Base-by-base conservation (phyloP, 495 filamentous ascomycete genomes). In the Hyaloscypha bicolor region DNA sequence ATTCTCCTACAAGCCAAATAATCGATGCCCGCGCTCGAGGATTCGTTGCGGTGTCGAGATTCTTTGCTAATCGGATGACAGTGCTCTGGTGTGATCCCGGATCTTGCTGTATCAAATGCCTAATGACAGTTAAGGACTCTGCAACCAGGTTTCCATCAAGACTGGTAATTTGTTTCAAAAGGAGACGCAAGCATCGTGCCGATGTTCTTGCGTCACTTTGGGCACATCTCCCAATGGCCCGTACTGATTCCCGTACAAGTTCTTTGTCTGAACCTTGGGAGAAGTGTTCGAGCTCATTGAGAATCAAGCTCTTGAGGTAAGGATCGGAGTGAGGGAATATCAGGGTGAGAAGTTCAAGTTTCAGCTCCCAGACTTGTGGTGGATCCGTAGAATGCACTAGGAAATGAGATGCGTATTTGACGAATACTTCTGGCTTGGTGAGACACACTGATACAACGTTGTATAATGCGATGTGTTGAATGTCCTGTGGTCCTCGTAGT, bases 1-100 rank as follows among this genome's bases (percentile, higher is more conserved):
- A 98, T 77, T 99, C 95, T 60, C 95, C 95, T 0, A 99, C 94
- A 4, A 99, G 87, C 95, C 95, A 99, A 70, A 98, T 91, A 66
- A 98, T 97, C 37, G 89, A 94, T 16, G 96, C 94, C 63, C 95
- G 83, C 4, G 95, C 96, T 62, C 91, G 88, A 6, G 95, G 87
- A 64, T 92, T 91, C 2, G 88, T 93, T 9, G 91, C 90, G 4
- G 87, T 88, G 66, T 97, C 93, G 8, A 99, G 86, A 69, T 96
- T 90, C 75, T 93, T 96, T 9, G 96, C 94, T n/a, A 99, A 80
- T 55, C 92, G 85, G 42, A 97, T 87, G 6, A 99, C 94, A 0
- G 94, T 99, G 0, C 79, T 79, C 6, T 80, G 77, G 71, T 97
- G 95, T 16, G 87, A 86, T 29, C 82, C 76, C 6, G 95, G 93